phyloP scores from a whole-genome alignment of 306 rosid species.

The Prunus padus region DNA sequence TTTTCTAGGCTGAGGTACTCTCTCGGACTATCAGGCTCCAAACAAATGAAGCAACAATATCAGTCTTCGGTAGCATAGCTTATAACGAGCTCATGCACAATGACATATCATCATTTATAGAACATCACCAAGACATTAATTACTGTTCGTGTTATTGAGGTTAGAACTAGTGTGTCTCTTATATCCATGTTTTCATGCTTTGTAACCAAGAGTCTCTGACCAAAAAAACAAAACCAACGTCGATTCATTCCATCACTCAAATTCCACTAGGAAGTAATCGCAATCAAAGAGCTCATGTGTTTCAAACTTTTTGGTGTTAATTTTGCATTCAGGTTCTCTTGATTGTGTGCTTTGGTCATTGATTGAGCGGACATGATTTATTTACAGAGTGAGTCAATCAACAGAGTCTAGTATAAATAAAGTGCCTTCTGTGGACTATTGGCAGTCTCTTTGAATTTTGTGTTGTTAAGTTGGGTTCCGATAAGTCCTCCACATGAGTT shows the following conservation, averaged over 20 bases:
- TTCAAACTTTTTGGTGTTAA: neutral
- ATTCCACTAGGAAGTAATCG: neutral
- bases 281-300: neutral
- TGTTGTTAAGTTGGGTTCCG: neutral
- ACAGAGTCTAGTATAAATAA: too few relatives aligned
- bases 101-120: neutral
- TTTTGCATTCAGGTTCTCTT: neutral
- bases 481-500: too few relatives aligned
- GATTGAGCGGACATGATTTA: too few relatives aligned
- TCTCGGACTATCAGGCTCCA: neutral
- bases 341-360: neutral
- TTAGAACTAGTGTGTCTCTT: neutral
- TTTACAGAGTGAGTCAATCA: too few relatives aligned
- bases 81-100: neutral
- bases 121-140: neutral
- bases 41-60: neutral
- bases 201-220: neutral
- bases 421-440: neutral
- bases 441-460: neutral
- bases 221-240: neutral
- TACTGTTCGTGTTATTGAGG: neutral
- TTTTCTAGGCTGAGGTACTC: constrained; percentile 2
- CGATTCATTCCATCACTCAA: neutral
- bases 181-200: neutral
- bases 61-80: neutral